Base-by-base conservation (phyloP, 257 asterid genomes). In the Fraxinus anomala region DNA sequence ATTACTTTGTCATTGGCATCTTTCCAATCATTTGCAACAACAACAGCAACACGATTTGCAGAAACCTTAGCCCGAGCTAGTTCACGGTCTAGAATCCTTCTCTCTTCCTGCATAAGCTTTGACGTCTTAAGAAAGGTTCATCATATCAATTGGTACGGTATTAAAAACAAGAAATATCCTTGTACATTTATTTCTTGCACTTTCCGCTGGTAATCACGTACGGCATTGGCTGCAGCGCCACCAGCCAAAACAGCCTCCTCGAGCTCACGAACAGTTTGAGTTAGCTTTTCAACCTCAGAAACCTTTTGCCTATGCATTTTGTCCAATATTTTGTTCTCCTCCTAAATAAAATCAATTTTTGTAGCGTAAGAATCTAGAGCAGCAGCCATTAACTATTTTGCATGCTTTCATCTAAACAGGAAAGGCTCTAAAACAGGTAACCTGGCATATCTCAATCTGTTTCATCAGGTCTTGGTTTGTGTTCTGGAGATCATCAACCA, bases 1-100 rank as follows among this genome's bases (percentile, higher is more conserved):
- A 94, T 94, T 71, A 94, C 99, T 91, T 92, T 94, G 88, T 94
- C 97, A 79, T 76, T 90, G 54, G 93, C 92, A 85, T 94, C 99
- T 87, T 94, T 94, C 98, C 98, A 94, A 75, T 94, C 99, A 82
- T 94, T 94, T 33, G 99, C 98, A 80, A 92, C 98, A 49, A 94
- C 99, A 76, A 89, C 91, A 73, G 96, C 98, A 33, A 94, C 98
- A 76, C 99, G 93, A 76, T 94, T 94, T 84, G 98, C 99, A 5
- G 97, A 91, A 72, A 92, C 89, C 88, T 94, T 94, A 72, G 97
- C 96, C 77, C 98, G 97, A 73, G 96, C 98, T 67, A 94, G 88
- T 86, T 94, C 99, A 26, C 97, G 93, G 82, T 94, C 97, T 42
- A 94, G 86, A 77, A 89, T 76, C 87, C 92, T 90, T 80, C 89